A percentile compares a stretch with the other conserved stretches of the same genome.
Conservation (phyloP, 306 rosid genomes). For the Neltuma alba region DNA sequence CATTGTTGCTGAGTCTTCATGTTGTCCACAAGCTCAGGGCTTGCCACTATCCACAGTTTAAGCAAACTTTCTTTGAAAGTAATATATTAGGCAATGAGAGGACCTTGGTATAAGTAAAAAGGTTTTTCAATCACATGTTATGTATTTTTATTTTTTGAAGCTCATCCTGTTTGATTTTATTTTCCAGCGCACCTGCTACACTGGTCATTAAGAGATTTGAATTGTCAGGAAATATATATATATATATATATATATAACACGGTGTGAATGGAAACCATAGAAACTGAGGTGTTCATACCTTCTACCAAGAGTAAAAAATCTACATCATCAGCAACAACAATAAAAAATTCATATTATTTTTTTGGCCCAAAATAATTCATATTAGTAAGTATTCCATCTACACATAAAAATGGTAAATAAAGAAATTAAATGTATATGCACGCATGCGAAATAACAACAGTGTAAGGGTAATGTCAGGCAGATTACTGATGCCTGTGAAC, state of each 20-base stretch:
- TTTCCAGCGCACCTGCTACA: background rate
- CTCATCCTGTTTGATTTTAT: constrained; percentile 26
- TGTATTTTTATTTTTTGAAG: constrained; percentile 6
- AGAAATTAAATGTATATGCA: background rate
- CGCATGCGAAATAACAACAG: background rate
- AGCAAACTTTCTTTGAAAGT: constrained; percentile 14
- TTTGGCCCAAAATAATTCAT: too few species aligned
- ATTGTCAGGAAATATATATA: constrained; percentile 9
- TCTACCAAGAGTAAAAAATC: background rate
- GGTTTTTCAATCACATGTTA: background rate
- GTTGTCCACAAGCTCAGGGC: constrained; percentile 13
- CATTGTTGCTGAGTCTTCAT: constrained; percentile 19
- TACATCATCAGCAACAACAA: background rate
- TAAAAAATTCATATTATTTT: too few species aligned
- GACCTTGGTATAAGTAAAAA: constrained; percentile 8
- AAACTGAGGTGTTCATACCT: background rate
- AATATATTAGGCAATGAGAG: constrained; percentile 22
- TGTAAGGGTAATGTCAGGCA: constrained; percentile 9
- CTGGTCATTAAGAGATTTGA: background rate
- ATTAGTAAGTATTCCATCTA: background rate
- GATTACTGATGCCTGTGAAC: constrained; percentile 1
- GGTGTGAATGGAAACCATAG: background rate
- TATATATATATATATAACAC: too few species aligned
- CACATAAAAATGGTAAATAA: constrained; percentile 1
- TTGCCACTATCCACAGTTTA: constrained; percentile 12